A percentile compares a stretch with the other conserved stretches of the same genome.
Evolutionary conservation across 1,139 yeast genomes (phyloP).

Genomic region (Pichia terricola): DNA sequence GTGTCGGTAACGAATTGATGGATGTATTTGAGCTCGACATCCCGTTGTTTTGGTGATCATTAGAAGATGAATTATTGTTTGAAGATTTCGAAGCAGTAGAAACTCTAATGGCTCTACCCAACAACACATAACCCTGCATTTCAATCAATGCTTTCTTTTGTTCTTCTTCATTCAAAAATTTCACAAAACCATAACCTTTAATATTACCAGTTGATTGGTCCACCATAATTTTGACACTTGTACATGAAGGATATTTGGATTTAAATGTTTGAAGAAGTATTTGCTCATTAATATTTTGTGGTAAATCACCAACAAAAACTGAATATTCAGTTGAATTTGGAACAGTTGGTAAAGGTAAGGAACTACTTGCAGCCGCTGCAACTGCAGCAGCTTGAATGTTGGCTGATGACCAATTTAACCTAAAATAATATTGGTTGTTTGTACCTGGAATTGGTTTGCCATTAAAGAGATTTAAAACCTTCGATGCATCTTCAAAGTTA

Average conservation of each 20-base stretch:
- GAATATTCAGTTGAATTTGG: constrained; percentile 36
- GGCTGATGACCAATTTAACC: constrained; percentile 65
- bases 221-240: constrained; percentile 66
- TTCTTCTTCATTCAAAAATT: constrained; percentile 55
- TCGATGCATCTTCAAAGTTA: constrained; percentile 52
- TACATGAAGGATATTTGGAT: constrained; percentile 50
- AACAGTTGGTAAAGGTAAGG: constrained; percentile 5
- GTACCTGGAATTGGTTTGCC: constrained; percentile 61
- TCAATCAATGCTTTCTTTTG: constrained; percentile 56
- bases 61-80: not conserved
- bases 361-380: constrained; percentile 10
- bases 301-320: constrained; percentile 69
- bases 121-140: constrained; percentile 68
- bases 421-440: constrained; percentile 40
- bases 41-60: not conserved
- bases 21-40: not conserved
- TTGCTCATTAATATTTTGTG: constrained; percentile 66
- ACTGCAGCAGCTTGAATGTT: constrained; percentile 19
- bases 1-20: constrained; percentile 12
- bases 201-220: constrained; percentile 66
- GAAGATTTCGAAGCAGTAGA: constrained; percentile 52
- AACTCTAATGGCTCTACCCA: constrained; percentile 66
- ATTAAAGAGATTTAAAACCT: constrained; percentile 46
- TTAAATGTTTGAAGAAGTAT: constrained; percentile 60
- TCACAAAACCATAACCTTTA: constrained; percentile 69